Evolutionary conservation across 2,329 filamentous ascomycete species (phyloP).

Genomic region (Didymella keratinophila): DNA sequence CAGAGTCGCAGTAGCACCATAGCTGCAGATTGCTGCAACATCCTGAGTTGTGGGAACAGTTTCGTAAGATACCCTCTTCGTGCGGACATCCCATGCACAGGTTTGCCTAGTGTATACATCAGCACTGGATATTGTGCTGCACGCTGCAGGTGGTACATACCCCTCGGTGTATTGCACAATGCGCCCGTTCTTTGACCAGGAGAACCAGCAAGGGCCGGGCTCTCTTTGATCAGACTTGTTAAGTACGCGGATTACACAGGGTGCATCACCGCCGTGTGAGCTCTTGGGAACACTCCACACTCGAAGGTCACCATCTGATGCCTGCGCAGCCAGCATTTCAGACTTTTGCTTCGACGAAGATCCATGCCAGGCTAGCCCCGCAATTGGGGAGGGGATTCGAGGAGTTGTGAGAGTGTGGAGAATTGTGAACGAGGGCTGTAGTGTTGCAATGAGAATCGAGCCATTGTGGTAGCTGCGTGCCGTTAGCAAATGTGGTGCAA

Average conservation of each 20-base stretch:
- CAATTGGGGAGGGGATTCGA: slow-evolving; percentile 83
- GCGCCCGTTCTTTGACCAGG: slow-evolving; percentile 97
- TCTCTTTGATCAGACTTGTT: slow-evolving; percentile 78
- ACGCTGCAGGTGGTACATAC: slow-evolving; percentile 63
- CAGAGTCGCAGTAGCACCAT: slow-evolving; percentile 87
- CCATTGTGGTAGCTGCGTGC: slow-evolving; percentile 85
- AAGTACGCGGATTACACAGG: slow-evolving; percentile 87
- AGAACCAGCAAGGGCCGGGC: slow-evolving; percentile 90
- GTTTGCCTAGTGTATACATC: slow-evolving; percentile 69
- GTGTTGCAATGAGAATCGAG: slow-evolving; percentile 85
- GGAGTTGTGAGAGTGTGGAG: slow-evolving; percentile 89
- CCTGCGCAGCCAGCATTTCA: slow-evolving; percentile 95
- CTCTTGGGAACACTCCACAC: slow-evolving; percentile 97
- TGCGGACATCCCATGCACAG: slow-evolving; percentile 94
- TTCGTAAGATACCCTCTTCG: slow-evolving; percentile 95
- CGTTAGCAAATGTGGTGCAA: slow-evolving; percentile 27
- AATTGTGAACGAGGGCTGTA: slow-evolving; percentile 93
- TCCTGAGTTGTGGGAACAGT: slow-evolving; percentile 84
- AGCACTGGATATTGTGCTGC: slow-evolving; percentile 29
- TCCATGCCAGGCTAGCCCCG: slow-evolving; percentile 91
- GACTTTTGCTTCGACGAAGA: slow-evolving; percentile 96
- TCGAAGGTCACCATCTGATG: slow-evolving; percentile 86
- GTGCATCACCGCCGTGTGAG: slow-evolving; percentile 71
- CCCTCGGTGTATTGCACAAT: slow-evolving; percentile 91
- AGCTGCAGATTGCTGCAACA: slow-evolving; percentile 82